Conservation (phyloP, 1,139 yeast species). For the Geotrichum phurueaensis region DNA sequence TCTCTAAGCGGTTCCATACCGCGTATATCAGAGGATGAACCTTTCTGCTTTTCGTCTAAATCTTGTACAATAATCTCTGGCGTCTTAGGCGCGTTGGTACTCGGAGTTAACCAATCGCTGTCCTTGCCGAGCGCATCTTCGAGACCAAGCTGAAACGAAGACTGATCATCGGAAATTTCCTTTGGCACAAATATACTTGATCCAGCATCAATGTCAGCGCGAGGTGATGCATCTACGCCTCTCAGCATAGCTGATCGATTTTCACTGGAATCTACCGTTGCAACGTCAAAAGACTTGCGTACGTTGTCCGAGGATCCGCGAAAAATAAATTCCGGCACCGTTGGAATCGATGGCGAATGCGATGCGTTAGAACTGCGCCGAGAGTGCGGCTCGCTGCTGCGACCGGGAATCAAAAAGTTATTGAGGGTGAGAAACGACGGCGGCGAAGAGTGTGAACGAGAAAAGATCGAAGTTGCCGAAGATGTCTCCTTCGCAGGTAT, state of each 20-base stretch:
- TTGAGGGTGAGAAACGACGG: neutral
- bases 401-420: neutral
- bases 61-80: conserved; percentile 5
- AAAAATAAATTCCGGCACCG: neutral
- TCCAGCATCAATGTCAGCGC: neutral
- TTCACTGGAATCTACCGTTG: neutral
- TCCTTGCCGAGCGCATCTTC: conserved; percentile 27
- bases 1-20: neutral
- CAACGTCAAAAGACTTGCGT: neutral
- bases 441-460: neutral
- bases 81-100: neutral
- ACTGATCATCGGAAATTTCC: neutral
- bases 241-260: neutral
- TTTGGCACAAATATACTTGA: neutral
- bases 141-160: conserved; percentile 18
- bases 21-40: neutral
- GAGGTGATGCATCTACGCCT: conserved; percentile 2
- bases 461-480: neutral
- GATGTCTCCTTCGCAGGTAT: neutral
- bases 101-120: conserved; percentile 19
- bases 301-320: neutral
- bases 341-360: neutral
- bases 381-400: neutral
- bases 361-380: neutral
- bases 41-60: neutral